Evolutionary conservation across 1,284 basidiomycete genomes (phyloP), one percentile per base, ranked within the genome.

Genomic region (Irpex sp.): DNA sequence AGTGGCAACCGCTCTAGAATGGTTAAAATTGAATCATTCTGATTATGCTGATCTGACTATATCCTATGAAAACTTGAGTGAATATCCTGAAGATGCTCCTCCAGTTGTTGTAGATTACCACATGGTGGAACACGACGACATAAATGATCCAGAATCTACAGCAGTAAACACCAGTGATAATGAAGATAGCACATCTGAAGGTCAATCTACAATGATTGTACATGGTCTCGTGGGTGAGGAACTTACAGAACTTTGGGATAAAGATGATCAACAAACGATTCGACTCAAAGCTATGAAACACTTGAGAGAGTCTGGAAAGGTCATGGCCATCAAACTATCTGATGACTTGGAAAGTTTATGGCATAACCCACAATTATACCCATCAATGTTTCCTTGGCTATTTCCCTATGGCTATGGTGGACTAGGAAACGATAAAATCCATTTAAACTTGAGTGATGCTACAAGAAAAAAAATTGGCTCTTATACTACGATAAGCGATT

Each of bases 401-500:
- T 73, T 70, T 62, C 71, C 71, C 0, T 73, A 71, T 64, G 70
- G 72, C 3, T 21, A 66, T 1, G 69, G 72, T 21, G 70, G 71
- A 0, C 56, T 72, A 39, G 67, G 57, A 2, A 69, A 70, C 61
- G 21, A 39, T 1, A 7, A 39, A 26, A 61, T 53, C 21, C 8
- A n/a, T 4, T 33, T 33, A 4, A 35, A 33, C 33, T 51, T 70
- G 1, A 57, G 65, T 19, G 62, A 65, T 17, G 13, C 8, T 8
- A 11, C 19, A 8, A 71, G 72, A 51, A 74, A 73, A 49, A 60
- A 21, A 61, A 68, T 11, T 58, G 77, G 6, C 61, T 79, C 1
- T 70, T 77, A 70, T 80, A 78, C 61, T 69, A 76, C 67, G 76
- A 80, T 62, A 75, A 76, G 54, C 46, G 73, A 0, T 80, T 80